Percentiles rank a stretch among this genome's conserved stretches.
These are phyloP conservation scores for Coemansia sp. DNA, from an alignment of 192 early-diverging fungal genomes.

Conservation along the genomic window DNA sequence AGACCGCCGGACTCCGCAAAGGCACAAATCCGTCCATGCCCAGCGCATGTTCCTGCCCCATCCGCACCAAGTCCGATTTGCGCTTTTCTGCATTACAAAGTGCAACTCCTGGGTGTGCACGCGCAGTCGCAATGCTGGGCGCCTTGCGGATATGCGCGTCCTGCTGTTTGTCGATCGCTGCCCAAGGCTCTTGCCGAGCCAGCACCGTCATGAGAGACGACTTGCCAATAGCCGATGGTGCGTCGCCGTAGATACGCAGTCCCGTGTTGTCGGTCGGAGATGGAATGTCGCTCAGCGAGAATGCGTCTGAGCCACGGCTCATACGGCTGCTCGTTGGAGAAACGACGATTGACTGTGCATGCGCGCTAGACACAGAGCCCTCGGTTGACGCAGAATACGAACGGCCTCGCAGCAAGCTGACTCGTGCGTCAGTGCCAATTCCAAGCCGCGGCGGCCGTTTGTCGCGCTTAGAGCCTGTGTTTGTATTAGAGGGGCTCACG, in stretches of 20 bases:
- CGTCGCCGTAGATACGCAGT: slow-evolving; percentile 20
- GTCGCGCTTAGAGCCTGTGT: not conserved
- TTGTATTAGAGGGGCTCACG: not conserved
- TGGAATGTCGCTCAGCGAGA: slow-evolving; percentile 20
- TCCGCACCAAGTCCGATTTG: slow-evolving; percentile 8
- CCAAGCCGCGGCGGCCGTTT: slow-evolving; percentile 1
- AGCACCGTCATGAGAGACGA: slow-evolving; percentile 23
- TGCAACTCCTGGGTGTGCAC: slow-evolving; percentile 6
- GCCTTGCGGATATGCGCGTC: slow-evolving; percentile 24
- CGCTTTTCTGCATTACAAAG: slow-evolving; percentile 8
- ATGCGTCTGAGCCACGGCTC: slow-evolving; percentile 9
- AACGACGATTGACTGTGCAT: not conserved
- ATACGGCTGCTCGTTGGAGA: slow-evolving; percentile 16
- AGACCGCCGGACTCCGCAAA: slow-evolving; percentile 8
- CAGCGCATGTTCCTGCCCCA: not conserved
- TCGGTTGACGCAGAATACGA: slow-evolving; percentile 16
- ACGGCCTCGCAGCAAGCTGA: slow-evolving; percentile 7
- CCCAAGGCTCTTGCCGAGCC: slow-evolving; percentile 11
- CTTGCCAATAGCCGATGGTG: slow-evolving; percentile 27
- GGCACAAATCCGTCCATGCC: slow-evolving; percentile 23
- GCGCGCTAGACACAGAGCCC: not conserved
- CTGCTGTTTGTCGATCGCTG: not conserved
- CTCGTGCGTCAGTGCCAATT: not conserved
- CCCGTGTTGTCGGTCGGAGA: slow-evolving; percentile 7
- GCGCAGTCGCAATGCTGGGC: not conserved